These are phyloP conservation scores for Panicum hallii DNA, from an alignment of 202 grass and related monocot species.

Conservation along the genomic window DNA sequence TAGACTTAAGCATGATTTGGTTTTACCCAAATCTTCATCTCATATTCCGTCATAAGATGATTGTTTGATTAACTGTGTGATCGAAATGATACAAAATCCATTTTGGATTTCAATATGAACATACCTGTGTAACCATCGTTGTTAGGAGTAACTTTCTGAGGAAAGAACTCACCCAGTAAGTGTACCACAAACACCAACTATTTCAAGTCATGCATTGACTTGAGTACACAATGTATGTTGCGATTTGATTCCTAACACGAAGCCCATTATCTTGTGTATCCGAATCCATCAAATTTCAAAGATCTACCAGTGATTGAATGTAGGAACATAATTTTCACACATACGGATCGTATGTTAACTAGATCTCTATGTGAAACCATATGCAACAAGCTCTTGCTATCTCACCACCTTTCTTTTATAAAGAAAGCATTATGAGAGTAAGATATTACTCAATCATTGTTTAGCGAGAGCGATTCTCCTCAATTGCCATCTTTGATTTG, in stretches of 20 bases:
- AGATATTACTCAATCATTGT: neutral
- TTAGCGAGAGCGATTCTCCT: neutral
- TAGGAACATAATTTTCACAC: constrained; percentile 2
- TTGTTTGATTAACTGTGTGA: neutral
- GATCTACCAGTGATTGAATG: neutral
- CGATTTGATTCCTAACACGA: neutral
- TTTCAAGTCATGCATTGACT: neutral
- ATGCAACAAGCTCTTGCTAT: neutral
- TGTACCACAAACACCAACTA: neutral
- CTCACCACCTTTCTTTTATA: neutral
- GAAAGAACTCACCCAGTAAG: neutral
- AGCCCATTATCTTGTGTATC: neutral
- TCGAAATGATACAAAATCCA: neutral
- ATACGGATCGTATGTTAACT: neutral
- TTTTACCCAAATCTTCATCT: too few relatives aligned
- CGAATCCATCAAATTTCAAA: neutral
- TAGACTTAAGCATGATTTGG: too few relatives aligned
- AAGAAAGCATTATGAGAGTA: neutral
- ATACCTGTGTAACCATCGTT: neutral
- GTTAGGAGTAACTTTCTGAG: neutral
- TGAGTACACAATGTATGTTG: neutral
- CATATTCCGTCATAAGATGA: too few relatives aligned
- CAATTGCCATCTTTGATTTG: neutral
- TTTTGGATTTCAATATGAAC: neutral
- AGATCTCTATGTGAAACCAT: neutral